These are phyloP conservation scores for Coffea canephora DNA, from an alignment of 257 asterid species.

Conservation along the genomic window DNA sequence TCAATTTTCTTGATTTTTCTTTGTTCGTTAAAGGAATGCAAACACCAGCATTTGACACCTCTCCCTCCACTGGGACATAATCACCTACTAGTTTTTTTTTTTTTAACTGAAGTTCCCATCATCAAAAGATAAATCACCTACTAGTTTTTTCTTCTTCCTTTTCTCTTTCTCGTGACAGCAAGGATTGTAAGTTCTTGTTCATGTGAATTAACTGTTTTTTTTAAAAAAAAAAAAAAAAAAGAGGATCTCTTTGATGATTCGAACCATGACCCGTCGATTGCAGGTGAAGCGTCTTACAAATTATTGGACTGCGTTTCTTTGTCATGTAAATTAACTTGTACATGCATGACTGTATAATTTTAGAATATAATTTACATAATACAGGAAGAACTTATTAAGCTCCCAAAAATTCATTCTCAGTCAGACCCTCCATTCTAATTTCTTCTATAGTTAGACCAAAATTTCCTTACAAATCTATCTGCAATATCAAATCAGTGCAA, in stretches of 20 bases:
- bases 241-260: too few relatives aligned
- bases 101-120: neutral
- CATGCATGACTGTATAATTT: neutral
- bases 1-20: neutral
- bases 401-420: too few relatives aligned
- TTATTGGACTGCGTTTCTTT: too few relatives aligned
- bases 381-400: too few relatives aligned
- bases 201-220: too few relatives aligned
- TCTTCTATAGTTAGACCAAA: too few relatives aligned
- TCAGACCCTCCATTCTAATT: neutral
- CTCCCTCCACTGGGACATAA: neutral
- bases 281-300: too few relatives aligned
- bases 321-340: neutral
- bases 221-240: too few relatives aligned
- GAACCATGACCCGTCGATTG: too few relatives aligned
- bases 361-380: neutral
- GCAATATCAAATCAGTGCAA: neutral
- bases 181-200: too few relatives aligned
- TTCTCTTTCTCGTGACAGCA: too few relatives aligned
- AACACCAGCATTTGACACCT: neutral
- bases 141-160: neutral
- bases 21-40: neutral
- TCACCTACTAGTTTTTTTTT: neutral
- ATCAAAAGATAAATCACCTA: neutral
- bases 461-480: neutral